Evolutionary conservation across 2,329 filamentous ascomycete genomes (phyloP).

Genomic region (Coleophoma eucalyptorum): DNA sequence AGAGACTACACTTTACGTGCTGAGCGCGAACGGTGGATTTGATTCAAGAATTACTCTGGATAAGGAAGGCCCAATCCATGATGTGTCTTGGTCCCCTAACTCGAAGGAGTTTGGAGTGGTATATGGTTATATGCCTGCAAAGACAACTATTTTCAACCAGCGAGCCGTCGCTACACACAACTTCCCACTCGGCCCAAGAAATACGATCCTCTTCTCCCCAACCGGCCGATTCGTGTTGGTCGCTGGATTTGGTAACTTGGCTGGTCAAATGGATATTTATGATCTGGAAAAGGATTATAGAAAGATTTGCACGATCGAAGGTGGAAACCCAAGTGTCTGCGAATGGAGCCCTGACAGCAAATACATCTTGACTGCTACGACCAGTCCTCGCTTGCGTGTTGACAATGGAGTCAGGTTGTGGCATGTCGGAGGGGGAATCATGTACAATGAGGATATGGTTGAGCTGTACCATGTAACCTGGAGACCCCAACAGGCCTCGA

Average conservation of each 20-base stretch:
- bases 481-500: conserved; percentile 68
- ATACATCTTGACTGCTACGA: conserved; percentile 96
- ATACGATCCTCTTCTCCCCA: conserved; percentile 93
- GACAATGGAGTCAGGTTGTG: conserved; percentile 96
- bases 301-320: conserved; percentile 92
- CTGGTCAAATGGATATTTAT: conserved; percentile 96
- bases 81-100: conserved; percentile 97
- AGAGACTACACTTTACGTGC: conserved; percentile 93
- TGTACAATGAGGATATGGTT: conserved; percentile 94
- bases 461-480: conserved; percentile 90
- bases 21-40: conserved; percentile 87
- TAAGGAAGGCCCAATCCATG: conserved; percentile 96
- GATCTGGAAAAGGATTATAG: conserved; percentile 91
- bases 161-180: conserved; percentile 78
- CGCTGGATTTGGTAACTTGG: conserved; percentile 94
- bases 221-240: conserved; percentile 90
- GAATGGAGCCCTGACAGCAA: conserved; percentile 96
- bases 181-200: conserved; percentile 84
- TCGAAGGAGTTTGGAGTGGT: conserved; percentile 97
- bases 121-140: conserved; percentile 98
- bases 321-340: conserved; percentile 92
- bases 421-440: conserved; percentile 82
- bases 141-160: conserved; percentile 96
- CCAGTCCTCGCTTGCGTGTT: conserved; percentile 88
- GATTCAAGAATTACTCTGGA: conserved; percentile 90